These are phyloP conservation scores for Xylogone sp. DNA, from an alignment of 2,329 filamentous ascomycete species.

Conservation along the genomic window DNA sequence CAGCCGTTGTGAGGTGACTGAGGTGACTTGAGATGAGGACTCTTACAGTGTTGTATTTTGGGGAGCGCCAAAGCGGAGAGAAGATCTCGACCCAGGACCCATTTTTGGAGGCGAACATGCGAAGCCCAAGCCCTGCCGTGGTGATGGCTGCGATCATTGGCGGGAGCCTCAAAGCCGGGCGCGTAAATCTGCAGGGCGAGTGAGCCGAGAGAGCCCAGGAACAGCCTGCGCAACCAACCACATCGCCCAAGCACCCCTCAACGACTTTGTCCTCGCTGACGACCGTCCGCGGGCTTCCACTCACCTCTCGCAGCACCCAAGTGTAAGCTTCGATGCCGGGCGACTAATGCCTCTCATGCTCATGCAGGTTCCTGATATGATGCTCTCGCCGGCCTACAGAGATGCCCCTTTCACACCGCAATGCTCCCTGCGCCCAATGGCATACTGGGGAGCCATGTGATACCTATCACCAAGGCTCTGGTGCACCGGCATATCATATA, in stretches of 20 bases:
- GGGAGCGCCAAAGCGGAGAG: background rate
- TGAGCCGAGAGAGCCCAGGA: background rate
- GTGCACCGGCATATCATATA: conserved; percentile 16
- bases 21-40: background rate
- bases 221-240: background rate
- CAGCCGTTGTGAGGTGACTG: background rate
- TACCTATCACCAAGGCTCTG: conserved; percentile 3
- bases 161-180: background rate
- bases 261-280: background rate
- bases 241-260: background rate
- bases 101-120: background rate
- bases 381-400: conserved; percentile 5
- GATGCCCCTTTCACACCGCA: background rate
- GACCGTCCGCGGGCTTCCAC: background rate
- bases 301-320: background rate
- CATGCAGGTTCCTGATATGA: conserved; percentile 18
- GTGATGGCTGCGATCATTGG: background rate
- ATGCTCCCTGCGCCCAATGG: conserved; percentile 8
- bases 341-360: conserved; percentile 12
- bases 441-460: conserved; percentile 5
- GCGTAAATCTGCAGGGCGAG: background rate
- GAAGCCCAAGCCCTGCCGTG: no score
- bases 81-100: background rate
- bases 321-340: background rate
- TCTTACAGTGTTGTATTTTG: no score